Evolutionary conservation across 2,329 filamentous ascomycete genomes (phyloP).

Genomic region (Pseudogymnoascus sp.): DNA sequence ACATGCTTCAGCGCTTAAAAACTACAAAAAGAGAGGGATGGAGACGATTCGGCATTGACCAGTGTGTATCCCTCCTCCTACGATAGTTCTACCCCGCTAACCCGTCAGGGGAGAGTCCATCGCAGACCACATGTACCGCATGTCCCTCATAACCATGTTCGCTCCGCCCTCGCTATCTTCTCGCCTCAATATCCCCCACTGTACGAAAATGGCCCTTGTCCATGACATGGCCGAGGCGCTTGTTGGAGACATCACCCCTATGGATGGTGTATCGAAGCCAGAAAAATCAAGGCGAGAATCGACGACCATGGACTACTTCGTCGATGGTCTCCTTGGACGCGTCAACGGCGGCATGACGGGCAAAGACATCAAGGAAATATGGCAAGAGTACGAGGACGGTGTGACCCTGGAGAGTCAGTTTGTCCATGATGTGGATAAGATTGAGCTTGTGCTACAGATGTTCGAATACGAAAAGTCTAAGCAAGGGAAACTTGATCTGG

Average conservation of each 20-base stretch:
- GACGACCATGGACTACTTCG: slow-evolving; percentile 87
- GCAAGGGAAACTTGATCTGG: slow-evolving; percentile 60
- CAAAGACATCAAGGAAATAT: slow-evolving; percentile 65
- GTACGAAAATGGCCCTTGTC: slow-evolving; percentile 89
- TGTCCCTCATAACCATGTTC: slow-evolving; percentile 92
- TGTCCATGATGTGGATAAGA: slow-evolving; percentile 95
- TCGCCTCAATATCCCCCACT: slow-evolving; percentile 67
- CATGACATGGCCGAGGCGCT: slow-evolving; percentile 97
- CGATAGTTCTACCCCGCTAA: slow-evolving; percentile 16
- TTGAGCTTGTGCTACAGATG: slow-evolving; percentile 92
- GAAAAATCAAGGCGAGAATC: slow-evolving; percentile 87
- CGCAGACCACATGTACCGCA: slow-evolving; percentile 98
- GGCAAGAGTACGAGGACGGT: slow-evolving; percentile 92
- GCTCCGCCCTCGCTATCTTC: slow-evolving; percentile 66
- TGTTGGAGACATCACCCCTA: slow-evolving; percentile 93
- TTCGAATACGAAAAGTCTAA: slow-evolving; percentile 77
- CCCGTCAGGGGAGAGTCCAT: slow-evolving; percentile 69
- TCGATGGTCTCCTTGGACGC: slow-evolving; percentile 59
- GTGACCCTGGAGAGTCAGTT: slow-evolving; percentile 76
- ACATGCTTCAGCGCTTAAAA: slow-evolving; percentile 87
- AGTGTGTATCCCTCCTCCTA: slow-evolving; percentile 32
- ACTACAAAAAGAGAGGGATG: slow-evolving; percentile 95
- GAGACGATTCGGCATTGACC: slow-evolving; percentile 71
- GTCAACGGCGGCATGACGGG: slow-evolving; percentile 65
- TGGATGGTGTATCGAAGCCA: slow-evolving; percentile 72